Conservation (phyloP, 208 protist species). For the Wallacemonas rigidus region DNA sequence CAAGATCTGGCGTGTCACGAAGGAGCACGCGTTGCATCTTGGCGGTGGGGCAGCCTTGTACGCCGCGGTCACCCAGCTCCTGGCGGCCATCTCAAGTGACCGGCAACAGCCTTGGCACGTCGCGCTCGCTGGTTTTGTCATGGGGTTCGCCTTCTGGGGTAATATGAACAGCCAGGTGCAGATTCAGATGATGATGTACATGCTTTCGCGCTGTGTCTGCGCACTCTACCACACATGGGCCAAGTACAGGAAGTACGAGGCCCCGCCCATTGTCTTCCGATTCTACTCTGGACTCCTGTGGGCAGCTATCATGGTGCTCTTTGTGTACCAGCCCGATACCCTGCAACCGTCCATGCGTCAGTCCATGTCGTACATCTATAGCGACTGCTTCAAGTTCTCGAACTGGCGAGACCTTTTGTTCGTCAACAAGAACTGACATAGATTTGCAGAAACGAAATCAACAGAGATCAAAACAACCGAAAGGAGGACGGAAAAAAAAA, state of each 20-base stretch:
- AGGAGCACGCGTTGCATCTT: slow-evolving; percentile 71
- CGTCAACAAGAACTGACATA: slow-evolving; percentile 42
- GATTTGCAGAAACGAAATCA: slow-evolving; percentile 8
- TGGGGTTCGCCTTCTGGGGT: slow-evolving; percentile 76
- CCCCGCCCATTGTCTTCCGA: slow-evolving; percentile 46
- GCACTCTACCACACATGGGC: slow-evolving; percentile 50
- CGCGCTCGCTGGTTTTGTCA: slow-evolving; percentile 75
- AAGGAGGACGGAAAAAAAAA: not conserved
- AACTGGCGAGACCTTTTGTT: slow-evolving; percentile 71
- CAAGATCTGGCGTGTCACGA: slow-evolving; percentile 68
- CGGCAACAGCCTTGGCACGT: slow-evolving; percentile 57
- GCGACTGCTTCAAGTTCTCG: slow-evolving; percentile 63
- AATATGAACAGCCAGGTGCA: slow-evolving; percentile 65
- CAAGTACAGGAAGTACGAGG: slow-evolving; percentile 22
- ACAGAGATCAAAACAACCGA: not conserved
- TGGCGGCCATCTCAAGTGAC: slow-evolving; percentile 37
- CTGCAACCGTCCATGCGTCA: slow-evolving; percentile 80
- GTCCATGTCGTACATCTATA: slow-evolving; percentile 88
- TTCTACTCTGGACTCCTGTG: slow-evolving; percentile 75
- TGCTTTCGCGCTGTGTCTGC: slow-evolving; percentile 74
- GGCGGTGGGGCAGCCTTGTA: slow-evolving; percentile 64
- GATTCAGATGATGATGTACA: slow-evolving; percentile 93
- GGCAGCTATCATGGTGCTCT: slow-evolving; percentile 71
- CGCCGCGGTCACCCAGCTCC: slow-evolving; percentile 53
- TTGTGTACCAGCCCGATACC: slow-evolving; percentile 65